Evolutionary conservation across 2,329 filamentous ascomycete species (phyloP).

Genomic region (Aspergillus spinulosporus): DNA sequence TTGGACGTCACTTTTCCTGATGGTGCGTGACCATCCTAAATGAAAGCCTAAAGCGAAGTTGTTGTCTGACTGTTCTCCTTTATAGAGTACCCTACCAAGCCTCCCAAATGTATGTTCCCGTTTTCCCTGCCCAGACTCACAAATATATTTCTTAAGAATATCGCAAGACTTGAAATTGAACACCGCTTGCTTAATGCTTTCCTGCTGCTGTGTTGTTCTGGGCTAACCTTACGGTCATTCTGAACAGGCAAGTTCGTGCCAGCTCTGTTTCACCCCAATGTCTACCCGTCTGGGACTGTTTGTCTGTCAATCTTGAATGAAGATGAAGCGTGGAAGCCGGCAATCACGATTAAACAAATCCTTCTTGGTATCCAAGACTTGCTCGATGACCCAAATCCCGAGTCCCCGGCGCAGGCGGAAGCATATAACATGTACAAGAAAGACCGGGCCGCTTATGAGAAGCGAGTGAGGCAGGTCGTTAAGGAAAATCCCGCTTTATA

Average conservation of each 20-base stretch:
- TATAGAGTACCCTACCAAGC: slow-evolving; percentile 95
- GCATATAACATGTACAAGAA: slow-evolving; percentile 97
- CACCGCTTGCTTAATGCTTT: not conserved
- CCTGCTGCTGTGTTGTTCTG: not conserved
- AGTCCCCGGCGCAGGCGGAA: slow-evolving; percentile 93
- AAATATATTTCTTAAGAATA: too few relatives aligned
- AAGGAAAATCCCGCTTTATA: slow-evolving; percentile 81
- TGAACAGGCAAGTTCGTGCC: slow-evolving; percentile 86
- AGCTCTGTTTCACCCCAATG: slow-evolving; percentile 96
- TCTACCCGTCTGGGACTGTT: slow-evolving; percentile 96
- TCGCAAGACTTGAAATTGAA: not conserved
- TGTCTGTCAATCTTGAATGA: slow-evolving; percentile 97
- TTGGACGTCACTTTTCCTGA: slow-evolving; percentile 90
- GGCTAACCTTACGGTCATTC: not conserved
- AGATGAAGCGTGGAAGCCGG: slow-evolving; percentile 97
- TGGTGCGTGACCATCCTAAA: slow-evolving; percentile 58
- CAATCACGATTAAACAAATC: slow-evolving; percentile 98
- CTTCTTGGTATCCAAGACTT: slow-evolving; percentile 93
- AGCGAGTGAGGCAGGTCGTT: slow-evolving; percentile 80
- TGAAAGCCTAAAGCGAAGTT: not conserved
- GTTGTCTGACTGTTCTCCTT: slow-evolving; percentile 18
- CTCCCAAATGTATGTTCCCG: slow-evolving; percentile 80
- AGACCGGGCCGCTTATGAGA: slow-evolving; percentile 83
- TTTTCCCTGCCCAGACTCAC: too few relatives aligned
- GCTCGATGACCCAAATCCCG: slow-evolving; percentile 93